Percentiles rank a stretch among this genome's conserved stretches.
These are phyloP conservation scores for Ophiostoma sp. DNA, from an alignment of 2,329 filamentous ascomycete genomes.

Conservation along the genomic window DNA sequence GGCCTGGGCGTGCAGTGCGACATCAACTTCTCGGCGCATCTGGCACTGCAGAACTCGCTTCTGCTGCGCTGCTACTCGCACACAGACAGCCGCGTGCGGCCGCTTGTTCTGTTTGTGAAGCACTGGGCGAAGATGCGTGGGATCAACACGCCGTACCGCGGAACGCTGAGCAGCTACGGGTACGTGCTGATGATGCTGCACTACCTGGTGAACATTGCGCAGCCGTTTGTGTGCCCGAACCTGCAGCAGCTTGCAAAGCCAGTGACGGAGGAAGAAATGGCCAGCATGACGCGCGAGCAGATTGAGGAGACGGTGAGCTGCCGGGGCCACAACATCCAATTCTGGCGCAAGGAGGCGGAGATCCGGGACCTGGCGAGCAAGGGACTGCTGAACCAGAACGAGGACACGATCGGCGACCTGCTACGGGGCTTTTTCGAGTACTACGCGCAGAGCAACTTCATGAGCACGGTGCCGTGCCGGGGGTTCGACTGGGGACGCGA, in stretches of 20 bases:
- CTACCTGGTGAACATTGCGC: slow-evolving; percentile 75
- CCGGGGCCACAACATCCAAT: slow-evolving; percentile 65
- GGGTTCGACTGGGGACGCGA: slow-evolving; percentile 77
- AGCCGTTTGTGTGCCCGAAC: slow-evolving; percentile 79
- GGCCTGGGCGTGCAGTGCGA: slow-evolving; percentile 82
- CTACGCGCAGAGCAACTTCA: slow-evolving; percentile 58
- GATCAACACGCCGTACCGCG: slow-evolving; percentile 81
- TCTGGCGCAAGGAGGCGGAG: slow-evolving; percentile 69
- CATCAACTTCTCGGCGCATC: slow-evolving; percentile 82
- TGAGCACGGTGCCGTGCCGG: slow-evolving; percentile 46
- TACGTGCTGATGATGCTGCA: slow-evolving; percentile 91
- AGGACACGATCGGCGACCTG: slow-evolving; percentile 62
- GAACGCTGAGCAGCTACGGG: slow-evolving; percentile 82
- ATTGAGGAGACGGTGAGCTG: slow-evolving; percentile 43
- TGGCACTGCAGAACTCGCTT: slow-evolving; percentile 77
- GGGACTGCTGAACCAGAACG: slow-evolving; percentile 61
- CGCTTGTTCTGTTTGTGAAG: slow-evolving; percentile 81
- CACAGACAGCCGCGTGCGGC: slow-evolving; percentile 69
- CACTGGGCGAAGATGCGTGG: slow-evolving; percentile 80
- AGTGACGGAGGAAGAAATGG: slow-evolving; percentile 34
- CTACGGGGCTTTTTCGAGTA: slow-evolving; percentile 85
- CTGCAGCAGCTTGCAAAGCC: slow-evolving; percentile 57
- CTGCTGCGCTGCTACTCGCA: slow-evolving; percentile 78
- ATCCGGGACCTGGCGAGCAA: slow-evolving; percentile 56
- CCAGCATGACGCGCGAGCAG: slow-evolving; percentile 31